phyloP scores from a whole-genome alignment of 495 filamentous ascomycete genomes.

The Penicillium macrosclerotiorum region DNA sequence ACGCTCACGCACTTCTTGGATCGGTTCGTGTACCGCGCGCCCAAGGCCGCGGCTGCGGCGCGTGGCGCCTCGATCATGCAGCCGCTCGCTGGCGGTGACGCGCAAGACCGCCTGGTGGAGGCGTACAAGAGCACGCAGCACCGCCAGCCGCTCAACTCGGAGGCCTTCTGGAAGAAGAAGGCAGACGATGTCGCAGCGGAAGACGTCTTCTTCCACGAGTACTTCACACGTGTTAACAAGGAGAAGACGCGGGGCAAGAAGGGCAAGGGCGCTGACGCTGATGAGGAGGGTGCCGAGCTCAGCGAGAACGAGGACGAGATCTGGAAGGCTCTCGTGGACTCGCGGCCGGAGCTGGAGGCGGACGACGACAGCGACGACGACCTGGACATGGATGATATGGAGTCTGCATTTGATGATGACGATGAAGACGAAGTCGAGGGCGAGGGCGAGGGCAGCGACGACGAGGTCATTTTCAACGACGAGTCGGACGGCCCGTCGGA shows the following conservation, averaged over 20 bases:
- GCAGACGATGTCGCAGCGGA: constrained; percentile 81
- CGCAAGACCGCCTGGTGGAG: constrained; percentile 63
- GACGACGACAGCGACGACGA: constrained; percentile 61
- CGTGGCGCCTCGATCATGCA: constrained; percentile 94
- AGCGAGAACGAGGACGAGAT: constrained; percentile 67
- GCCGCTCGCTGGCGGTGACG: constrained; percentile 68
- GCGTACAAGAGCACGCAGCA: constrained; percentile 46
- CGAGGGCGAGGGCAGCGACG: constrained; percentile 50
- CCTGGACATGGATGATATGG: constrained; percentile 63
- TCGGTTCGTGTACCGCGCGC: constrained; percentile 91
- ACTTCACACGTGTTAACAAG: constrained; percentile 81
- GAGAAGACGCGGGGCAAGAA: constrained; percentile 62
- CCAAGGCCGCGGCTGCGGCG: constrained; percentile 61
- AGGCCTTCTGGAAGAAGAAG: constrained; percentile 88
- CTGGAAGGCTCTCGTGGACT: constrained; percentile 88
- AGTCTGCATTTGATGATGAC: constrained; percentile 50
- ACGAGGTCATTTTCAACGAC: constrained; percentile 52
- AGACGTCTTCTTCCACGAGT: constrained; percentile 97
- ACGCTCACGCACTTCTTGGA: constrained; percentile 94
- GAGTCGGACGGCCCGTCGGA: constrained; percentile 46
- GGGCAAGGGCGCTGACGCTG: constrained; percentile 37
- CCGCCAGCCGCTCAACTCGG: constrained; percentile 67
- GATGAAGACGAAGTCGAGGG: constrained; percentile 48
- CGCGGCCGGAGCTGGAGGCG: constrained; percentile 72
- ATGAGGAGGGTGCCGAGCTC: constrained; percentile 29